phyloP scores from a whole-genome alignment of 805 yeast genomes.

The Metschnikowia dekortorum region DNA sequence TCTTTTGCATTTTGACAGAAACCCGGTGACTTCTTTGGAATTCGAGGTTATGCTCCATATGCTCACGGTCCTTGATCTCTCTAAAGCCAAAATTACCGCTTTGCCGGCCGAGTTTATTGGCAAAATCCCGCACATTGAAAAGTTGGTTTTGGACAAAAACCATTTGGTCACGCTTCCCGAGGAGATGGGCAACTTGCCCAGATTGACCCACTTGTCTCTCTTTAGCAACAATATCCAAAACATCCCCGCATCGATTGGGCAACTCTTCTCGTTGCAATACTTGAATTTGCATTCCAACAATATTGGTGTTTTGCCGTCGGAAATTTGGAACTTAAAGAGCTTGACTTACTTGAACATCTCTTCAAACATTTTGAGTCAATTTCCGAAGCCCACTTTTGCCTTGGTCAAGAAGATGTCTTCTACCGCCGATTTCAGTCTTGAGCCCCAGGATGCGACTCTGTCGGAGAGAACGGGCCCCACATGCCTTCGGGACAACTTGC shows the following conservation, averaged over 20 bases:
- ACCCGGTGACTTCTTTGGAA: constrained; percentile 72
- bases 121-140: constrained; percentile 63
- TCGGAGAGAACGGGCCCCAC: background rate
- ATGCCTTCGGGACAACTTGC: constrained; percentile 48
- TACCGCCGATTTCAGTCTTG: constrained; percentile 12
- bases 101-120: constrained; percentile 61
- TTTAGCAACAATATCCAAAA: constrained; percentile 70
- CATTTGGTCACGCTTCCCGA: constrained; percentile 74
- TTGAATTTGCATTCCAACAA: constrained; percentile 85
- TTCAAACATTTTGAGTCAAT: constrained; percentile 60
- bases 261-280: constrained; percentile 53
- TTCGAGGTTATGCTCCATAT: constrained; percentile 51
- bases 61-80: constrained; percentile 68
- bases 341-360: constrained; percentile 63
- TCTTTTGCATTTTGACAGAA: constrained; percentile 69
- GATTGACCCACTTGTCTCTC: constrained; percentile 62
- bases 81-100: constrained; percentile 77
- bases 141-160: constrained; percentile 72
- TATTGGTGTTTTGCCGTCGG: constrained; percentile 61
- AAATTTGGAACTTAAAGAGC: constrained; percentile 58
- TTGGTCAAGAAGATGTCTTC: constrained; percentile 32
- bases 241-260: constrained; percentile 63
- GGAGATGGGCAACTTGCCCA: constrained; percentile 55
- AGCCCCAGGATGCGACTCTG: background rate
- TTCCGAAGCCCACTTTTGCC: constrained; percentile 49